Conservation (phyloP, 192 early-diverging fungal genomes). For the Backusella liffmaniae region DNA sequence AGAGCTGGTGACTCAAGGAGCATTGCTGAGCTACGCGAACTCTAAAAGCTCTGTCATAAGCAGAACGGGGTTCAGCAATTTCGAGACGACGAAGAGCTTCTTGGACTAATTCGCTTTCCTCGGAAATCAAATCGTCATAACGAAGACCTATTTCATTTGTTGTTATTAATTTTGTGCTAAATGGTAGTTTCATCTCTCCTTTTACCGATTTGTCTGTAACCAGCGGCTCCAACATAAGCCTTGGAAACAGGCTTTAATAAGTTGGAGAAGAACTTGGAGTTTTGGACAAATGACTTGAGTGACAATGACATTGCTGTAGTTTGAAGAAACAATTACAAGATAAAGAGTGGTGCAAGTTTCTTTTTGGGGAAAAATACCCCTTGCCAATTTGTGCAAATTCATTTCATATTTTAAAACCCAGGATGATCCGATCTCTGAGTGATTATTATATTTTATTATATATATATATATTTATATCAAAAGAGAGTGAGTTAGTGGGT, state of each 20-base stretch:
- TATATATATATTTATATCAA: no score
- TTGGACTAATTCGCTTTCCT: slow-evolving; percentile 78
- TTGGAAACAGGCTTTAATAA: slow-evolving; percentile 61
- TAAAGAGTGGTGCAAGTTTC: neutral
- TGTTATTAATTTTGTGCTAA: no score
- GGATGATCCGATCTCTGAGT: no score
- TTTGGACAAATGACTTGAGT: slow-evolving; percentile 50
- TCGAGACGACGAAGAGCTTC: slow-evolving; percentile 82
- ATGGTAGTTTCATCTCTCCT: no score
- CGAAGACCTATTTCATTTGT: slow-evolving; percentile 60
- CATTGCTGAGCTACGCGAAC: slow-evolving; percentile 75
- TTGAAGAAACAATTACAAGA: neutral
- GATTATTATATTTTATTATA: no score
- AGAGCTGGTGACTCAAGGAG: slow-evolving; percentile 66
- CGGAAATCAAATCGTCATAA: slow-evolving; percentile 88
- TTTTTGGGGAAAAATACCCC: neutral
- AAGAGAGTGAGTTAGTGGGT: no score
- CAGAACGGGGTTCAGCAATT: slow-evolving; percentile 48
- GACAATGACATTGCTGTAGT: slow-evolving; percentile 33
- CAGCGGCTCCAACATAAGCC: slow-evolving; percentile 63
- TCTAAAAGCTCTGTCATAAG: slow-evolving; percentile 76
- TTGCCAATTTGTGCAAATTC: no score
- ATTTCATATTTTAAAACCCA: no score
- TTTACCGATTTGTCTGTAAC: slow-evolving; percentile 70
- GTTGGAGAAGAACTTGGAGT: slow-evolving; percentile 49